Percentiles rank a stretch among this genome's conserved stretches.
Conservation (phyloP, 2,329 filamentous ascomycete species). For the Verticillium tricorpus region DNA sequence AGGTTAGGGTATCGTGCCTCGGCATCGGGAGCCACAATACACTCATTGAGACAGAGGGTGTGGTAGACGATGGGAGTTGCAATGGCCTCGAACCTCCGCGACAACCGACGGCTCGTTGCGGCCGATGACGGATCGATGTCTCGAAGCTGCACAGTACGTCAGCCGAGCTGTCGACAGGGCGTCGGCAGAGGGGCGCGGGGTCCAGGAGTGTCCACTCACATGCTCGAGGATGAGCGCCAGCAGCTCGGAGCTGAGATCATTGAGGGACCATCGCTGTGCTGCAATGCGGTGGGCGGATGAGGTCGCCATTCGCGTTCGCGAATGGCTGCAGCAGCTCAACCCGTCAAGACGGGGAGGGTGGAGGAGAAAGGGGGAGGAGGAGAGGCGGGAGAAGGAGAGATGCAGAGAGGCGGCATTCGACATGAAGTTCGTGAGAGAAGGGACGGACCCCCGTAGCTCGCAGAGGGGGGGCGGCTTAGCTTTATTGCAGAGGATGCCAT, state of each 20-base stretch:
- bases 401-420: constrained; percentile 3
- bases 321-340: not conserved
- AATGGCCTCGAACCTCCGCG: constrained; percentile 33
- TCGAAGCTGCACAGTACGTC: constrained; percentile 25
- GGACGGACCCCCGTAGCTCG: not conserved
- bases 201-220: constrained; percentile 20
- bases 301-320: constrained; percentile 17
- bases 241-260: constrained; percentile 37
- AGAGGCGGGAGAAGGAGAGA: constrained; percentile 5
- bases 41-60: constrained; percentile 29
- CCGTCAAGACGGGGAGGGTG: constrained; percentile 4
- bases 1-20: constrained; percentile 25
- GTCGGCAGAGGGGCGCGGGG: constrained; percentile 7
- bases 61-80: constrained; percentile 38
- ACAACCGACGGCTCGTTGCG: constrained; percentile 29
- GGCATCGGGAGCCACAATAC: constrained; percentile 29
- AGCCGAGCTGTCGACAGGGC: not conserved
- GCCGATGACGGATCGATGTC: constrained; percentile 30
- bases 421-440: constrained; percentile 1
- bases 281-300: constrained; percentile 11
- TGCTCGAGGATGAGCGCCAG: constrained; percentile 36
- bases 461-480: constrained; percentile 6
- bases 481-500: constrained; percentile 12
- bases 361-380: constrained; percentile 4
- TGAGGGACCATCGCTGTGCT: constrained; percentile 20